phyloP scores from a whole-genome alignment of 352 stramenopile genomes.

The Phytophthora pini region DNA sequence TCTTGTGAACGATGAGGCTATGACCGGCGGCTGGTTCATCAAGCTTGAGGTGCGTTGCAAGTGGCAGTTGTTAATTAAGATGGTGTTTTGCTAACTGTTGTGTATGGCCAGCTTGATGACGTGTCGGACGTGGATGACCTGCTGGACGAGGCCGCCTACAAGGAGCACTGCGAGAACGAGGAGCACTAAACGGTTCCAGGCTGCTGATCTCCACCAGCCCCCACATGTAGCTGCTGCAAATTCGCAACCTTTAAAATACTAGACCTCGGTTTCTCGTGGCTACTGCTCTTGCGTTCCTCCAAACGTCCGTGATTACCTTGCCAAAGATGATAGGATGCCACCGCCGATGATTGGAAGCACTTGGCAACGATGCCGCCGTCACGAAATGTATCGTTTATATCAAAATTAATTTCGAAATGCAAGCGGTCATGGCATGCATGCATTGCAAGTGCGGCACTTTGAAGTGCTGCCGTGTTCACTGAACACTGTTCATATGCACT shows the following conservation, averaged over 20 bases:
- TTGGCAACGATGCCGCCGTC: not conserved
- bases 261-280: slow-evolving; percentile 10
- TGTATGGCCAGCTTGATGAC: slow-evolving; percentile 60
- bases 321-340: slow-evolving; percentile 28
- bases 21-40: slow-evolving; percentile 89
- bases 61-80: not conserved
- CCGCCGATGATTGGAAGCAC: slow-evolving; percentile 12
- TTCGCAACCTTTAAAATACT: slow-evolving; percentile 29
- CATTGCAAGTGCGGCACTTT: too few species aligned
- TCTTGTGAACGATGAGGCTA: slow-evolving; percentile 89
- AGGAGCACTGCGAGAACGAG: slow-evolving; percentile 87
- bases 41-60: slow-evolving; percentile 78
- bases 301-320: slow-evolving; percentile 26
- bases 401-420: not conserved
- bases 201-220: slow-evolving; percentile 25
- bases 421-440: too few species aligned
- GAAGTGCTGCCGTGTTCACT: too few species aligned
- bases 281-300: slow-evolving; percentile 4
- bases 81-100: slow-evolving; percentile 6
- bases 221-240: slow-evolving; percentile 32
- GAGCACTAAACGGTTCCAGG: slow-evolving; percentile 62
- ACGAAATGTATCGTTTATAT: slow-evolving; percentile 2
- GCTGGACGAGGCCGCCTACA: slow-evolving; percentile 85
- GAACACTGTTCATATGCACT: too few species aligned
- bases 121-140: slow-evolving; percentile 77